Evolutionary conservation across 2,329 filamentous ascomycete genomes (phyloP), one percentile per base, ranked within the genome.

Genomic region (Arthrobotrys musiformis): DNA sequence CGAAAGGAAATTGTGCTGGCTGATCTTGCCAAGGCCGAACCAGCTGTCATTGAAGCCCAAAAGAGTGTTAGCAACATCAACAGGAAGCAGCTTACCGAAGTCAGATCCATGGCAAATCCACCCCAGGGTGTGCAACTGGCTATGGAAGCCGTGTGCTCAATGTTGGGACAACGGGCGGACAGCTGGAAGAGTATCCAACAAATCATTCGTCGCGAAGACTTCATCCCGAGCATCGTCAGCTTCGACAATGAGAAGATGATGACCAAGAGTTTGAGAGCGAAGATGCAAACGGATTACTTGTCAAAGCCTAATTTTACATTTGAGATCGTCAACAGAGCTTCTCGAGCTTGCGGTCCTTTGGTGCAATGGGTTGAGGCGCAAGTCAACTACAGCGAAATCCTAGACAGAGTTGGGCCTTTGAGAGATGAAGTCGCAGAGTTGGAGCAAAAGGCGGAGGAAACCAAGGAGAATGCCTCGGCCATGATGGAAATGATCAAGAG

Each of bases 31-130:
- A 91, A 90, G 82, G 95, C 95, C 13, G 94, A 98, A 83, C 95
- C 95, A 7, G 95, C 95, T 58, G 95, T 99, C 67, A 85, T 92
- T 78, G 93, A 97, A 84, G 95, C 95, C 58, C 93, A 95, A 85
- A 93, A 93, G 83, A 97, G 94, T 85, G 96, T 99, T 84, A 95
- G 92, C 86, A 97, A 96, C 86, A 99, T 99, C 86, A 99, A 98
- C 86, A 90, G 92, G 82, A 93, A 97, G 83, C 95, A 99, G 84
- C 87, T 99, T 79, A 97, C 94, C 11, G 95, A 99, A 89, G 94
- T 99, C 61, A 90, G 95, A 82, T 97, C 94, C 79, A 98, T 99
- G 95, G 90, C 90, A 80, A 96, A 93, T 81, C 95, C 95, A 5
- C 95, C 95, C 7, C 87, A 90, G 80, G 93, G 93, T 86, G 96